phyloP scores from a whole-genome alignment of 2,329 filamentous ascomycete species.

The Penicillium griseofulvum region DNA sequence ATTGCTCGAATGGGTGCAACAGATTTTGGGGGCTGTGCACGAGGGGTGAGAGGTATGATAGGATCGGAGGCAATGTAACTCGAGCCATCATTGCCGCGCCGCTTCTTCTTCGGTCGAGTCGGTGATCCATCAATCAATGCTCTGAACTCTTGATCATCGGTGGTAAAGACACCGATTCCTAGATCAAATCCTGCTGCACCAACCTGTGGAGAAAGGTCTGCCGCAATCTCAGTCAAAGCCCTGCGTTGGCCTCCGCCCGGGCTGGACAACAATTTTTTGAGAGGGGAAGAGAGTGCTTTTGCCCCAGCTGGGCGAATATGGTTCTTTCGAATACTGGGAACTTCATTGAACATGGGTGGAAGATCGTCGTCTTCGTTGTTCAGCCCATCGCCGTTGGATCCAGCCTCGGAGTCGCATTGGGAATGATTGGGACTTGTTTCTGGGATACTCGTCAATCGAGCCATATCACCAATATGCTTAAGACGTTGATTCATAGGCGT shows the following conservation, averaged over 20 bases:
- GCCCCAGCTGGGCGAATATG: constrained; percentile 21
- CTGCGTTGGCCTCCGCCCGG: constrained; percentile 39
- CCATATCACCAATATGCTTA: constrained; percentile 24
- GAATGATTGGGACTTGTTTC: constrained; percentile 38
- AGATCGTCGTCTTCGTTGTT: constrained; percentile 41
- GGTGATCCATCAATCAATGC: constrained; percentile 34
- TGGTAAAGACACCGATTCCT: constrained; percentile 38
- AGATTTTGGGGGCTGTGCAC: constrained; percentile 16
- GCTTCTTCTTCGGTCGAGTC: constrained; percentile 36
- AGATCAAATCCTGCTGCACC: constrained; percentile 33
- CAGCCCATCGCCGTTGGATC: constrained; percentile 23
- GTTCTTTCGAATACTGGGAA: constrained; percentile 14
- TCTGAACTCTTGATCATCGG: constrained; percentile 42
- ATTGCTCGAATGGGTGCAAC: constrained; percentile 15
- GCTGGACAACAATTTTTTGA: constrained; percentile 38
- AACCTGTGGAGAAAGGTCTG: constrained; percentile 41
- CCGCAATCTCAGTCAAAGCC: constrained; percentile 43
- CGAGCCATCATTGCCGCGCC: constrained; percentile 35
- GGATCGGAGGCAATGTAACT: constrained; percentile 31
- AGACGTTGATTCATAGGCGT: constrained; percentile 36
- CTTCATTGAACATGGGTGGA: constrained; percentile 29
- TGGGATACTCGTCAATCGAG: constrained; percentile 36
- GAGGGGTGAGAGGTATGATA: constrained; percentile 29
- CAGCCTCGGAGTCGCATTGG: constrained; percentile 23
- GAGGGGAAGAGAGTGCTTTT: constrained; percentile 25